Base-by-base conservation (phyloP, 2,329 filamentous ascomycete species). In the Phialophora verrucosa region DNA sequence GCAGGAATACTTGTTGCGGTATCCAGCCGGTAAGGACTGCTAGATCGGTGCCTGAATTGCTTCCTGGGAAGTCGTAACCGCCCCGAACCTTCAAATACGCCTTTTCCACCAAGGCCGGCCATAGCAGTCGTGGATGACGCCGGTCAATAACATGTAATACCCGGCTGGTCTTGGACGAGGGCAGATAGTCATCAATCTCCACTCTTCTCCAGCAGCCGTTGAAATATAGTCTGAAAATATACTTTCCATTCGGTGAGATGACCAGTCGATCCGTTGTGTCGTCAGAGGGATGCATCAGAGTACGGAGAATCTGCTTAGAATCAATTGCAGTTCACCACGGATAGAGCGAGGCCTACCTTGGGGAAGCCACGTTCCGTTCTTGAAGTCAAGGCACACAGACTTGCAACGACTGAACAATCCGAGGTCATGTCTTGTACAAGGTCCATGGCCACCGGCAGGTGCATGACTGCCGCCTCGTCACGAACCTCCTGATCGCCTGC, bases 41-140 rank as follows among this genome's bases (percentile, higher is more conserved):
- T 3, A 99, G 80, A 78, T 99, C 95, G 2, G 94, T 98, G 11
- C 92, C 93, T 0, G 94, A 98, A 76, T 98, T 98, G 74, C 95
- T 98, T 7, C 95, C 95, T 0, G 95, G 94, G 71, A 99, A 99
- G 75, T 99, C 93, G 76, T 99, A 99, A 38, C 95, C 95, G 31
- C 95, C 95, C 63, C 94, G 87, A 11, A 98, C 88, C 80, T 98
- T 99, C 1, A 99, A 82, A 73, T 99, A 99, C 0, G 95, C 95
- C 76, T 99, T 99, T 76, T 99, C 95, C 17, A 98, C 82, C 4
- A 99, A 83, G 1, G 94, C 93, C 5, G 95, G 95, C 93, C 94
- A 98, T 14, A 98, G 80, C 14, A 96, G 82, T n/a, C 81, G 83
- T 3, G 91, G 90, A 70, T 97, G 93, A 50, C 89, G 89, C 42